Conservation (phyloP, 73 alveolate species). For the Paramecium octaurelia region DNA sequence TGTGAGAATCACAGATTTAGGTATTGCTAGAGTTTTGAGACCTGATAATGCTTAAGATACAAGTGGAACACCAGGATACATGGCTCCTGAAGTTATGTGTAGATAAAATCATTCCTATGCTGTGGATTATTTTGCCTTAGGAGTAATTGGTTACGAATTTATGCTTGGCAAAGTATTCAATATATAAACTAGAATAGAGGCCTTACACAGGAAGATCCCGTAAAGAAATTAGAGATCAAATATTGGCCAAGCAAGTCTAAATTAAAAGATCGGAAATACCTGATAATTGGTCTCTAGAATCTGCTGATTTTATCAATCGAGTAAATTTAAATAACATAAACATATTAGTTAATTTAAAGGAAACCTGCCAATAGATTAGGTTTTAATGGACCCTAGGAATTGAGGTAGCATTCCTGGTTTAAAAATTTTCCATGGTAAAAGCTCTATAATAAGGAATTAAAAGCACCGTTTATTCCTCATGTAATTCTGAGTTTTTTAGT, state of each 20-base stretch:
- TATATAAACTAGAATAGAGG: conserved; percentile 51
- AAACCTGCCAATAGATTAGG: conserved; percentile 90
- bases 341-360: conserved; percentile 66
- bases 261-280: conserved; percentile 83
- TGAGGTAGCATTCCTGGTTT: conserved; percentile 95
- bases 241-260: conserved; percentile 80
- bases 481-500: neutral
- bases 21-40: conserved; percentile 79
- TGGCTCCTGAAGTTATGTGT: conserved; percentile 96
- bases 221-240: conserved; percentile 91
- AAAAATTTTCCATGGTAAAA: conserved; percentile 88
- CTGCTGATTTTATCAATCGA: conserved; percentile 91
- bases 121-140: conserved; percentile 93
- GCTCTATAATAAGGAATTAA: conserved; percentile 77
- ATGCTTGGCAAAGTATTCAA: conserved; percentile 79
- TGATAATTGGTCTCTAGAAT: conserved; percentile 90
- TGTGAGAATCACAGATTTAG: conserved; percentile 84
- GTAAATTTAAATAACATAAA: conserved; percentile 24
- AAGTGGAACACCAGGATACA: conserved; percentile 92
- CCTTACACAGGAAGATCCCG: conserved; percentile 92
- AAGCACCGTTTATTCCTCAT: conserved; percentile 87
- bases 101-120: conserved; percentile 87
- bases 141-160: conserved; percentile 95
- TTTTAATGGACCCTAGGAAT: conserved; percentile 91
- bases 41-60: conserved; percentile 84